Percentiles rank a stretch among this genome's conserved stretches.
Conservation (phyloP, 495 filamentous ascomycete species). For the Aspergillus saccharolyticus region DNA sequence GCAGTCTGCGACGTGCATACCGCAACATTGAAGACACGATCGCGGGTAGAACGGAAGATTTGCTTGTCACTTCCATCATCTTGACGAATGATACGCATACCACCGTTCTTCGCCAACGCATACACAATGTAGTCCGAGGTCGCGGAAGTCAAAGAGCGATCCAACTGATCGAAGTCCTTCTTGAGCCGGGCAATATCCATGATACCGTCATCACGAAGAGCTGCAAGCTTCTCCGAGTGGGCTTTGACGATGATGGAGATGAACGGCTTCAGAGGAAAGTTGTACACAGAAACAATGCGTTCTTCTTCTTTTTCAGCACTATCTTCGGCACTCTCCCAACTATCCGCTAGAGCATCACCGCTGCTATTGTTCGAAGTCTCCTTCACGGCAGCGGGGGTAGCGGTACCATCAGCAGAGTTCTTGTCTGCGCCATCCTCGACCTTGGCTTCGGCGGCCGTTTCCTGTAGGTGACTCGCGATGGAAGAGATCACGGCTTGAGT, state of each 20-base stretch:
- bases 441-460: slow-evolving; percentile 29
- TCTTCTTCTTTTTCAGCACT: slow-evolving; percentile 62
- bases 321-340: slow-evolving; percentile 81
- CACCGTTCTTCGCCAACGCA: slow-evolving; percentile 84
- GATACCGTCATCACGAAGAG: slow-evolving; percentile 64
- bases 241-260: slow-evolving; percentile 62
- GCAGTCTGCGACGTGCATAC: slow-evolving; percentile 58
- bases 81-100: slow-evolving; percentile 87
- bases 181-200: slow-evolving; percentile 89
- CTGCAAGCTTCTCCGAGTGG: slow-evolving; percentile 35
- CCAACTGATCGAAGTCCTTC: slow-evolving; percentile 96
- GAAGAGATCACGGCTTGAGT: slow-evolving; percentile 33
- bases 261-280: slow-evolving; percentile 94
- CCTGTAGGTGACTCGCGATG: slow-evolving; percentile 30
- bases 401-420: slow-evolving; percentile 30
- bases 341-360: slow-evolving; percentile 54
- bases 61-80: slow-evolving; percentile 86
- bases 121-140: slow-evolving; percentile 92
- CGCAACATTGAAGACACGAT: slow-evolving; percentile 91
- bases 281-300: slow-evolving; percentile 70
- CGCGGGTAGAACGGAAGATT: slow-evolving; percentile 78
- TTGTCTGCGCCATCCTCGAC: slow-evolving; percentile 9
- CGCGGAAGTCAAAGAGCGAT: slow-evolving; percentile 84
- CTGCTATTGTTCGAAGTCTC: slow-evolving; percentile 51
- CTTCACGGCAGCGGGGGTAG: slow-evolving; percentile 52